Evolutionary conservation across 192 early-diverging fungal genomes (phyloP).

Genomic region (Spizellomyces sp.): DNA sequence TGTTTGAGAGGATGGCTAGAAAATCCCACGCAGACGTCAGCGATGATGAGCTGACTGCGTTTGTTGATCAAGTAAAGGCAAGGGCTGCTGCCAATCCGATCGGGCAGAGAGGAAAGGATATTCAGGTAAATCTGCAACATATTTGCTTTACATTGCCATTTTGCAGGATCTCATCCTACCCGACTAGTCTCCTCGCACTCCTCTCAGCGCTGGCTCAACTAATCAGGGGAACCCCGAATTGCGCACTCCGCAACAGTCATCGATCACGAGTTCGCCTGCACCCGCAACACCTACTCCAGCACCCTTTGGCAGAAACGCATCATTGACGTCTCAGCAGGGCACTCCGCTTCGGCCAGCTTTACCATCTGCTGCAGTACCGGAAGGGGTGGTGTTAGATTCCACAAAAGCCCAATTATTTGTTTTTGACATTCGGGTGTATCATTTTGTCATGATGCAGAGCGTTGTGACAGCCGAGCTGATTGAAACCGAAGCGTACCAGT

Average conservation of each 20-base stretch:
- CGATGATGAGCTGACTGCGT: slow-evolving; percentile 57
- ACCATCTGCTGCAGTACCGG: slow-evolving; percentile 23
- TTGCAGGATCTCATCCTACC: too few relatives aligned
- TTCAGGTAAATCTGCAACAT: not conserved
- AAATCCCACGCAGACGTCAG: slow-evolving; percentile 49
- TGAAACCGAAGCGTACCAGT: slow-evolving; percentile 33
- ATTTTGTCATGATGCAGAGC: slow-evolving; percentile 32
- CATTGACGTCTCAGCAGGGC: too few relatives aligned
- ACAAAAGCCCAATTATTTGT: slow-evolving; percentile 64
- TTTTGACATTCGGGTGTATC: slow-evolving; percentile 56
- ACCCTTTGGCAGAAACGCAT: not conserved
- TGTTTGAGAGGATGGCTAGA: slow-evolving; percentile 59
- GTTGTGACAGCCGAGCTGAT: slow-evolving; percentile 31
- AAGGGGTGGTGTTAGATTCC: slow-evolving; percentile 51
- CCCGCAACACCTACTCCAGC: slow-evolving; percentile 11
- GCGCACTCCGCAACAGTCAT: not conserved
- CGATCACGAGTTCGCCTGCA: not conserved
- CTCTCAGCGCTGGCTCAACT: too few relatives aligned
- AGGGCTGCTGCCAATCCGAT: slow-evolving; percentile 23
- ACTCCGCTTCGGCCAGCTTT: not conserved
- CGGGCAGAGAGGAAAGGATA: not conserved
- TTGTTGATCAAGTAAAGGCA: slow-evolving; percentile 31
- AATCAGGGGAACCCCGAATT: too few relatives aligned
- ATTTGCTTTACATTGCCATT: not conserved
- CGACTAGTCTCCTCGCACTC: too few relatives aligned